Conservation (phyloP, 768 basidiomycete species). For the Boletus huronensis region DNA sequence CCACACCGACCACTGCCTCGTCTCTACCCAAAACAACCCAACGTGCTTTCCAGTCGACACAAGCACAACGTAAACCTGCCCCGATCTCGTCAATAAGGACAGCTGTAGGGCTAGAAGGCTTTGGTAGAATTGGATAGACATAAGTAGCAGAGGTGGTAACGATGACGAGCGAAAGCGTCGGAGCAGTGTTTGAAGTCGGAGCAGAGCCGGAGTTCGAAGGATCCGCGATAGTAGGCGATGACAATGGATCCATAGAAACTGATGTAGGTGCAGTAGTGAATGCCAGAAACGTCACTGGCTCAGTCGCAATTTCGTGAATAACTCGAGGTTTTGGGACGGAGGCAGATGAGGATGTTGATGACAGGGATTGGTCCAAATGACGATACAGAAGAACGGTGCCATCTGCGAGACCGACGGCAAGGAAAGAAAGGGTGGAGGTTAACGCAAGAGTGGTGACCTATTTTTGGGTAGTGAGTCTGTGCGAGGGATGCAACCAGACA, state of each 20-base stretch:
- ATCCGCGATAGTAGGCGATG: constrained; percentile 12
- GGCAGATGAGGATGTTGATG: constrained; percentile 58
- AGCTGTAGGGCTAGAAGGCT: constrained; percentile 62
- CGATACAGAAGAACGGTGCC: constrained; percentile 90
- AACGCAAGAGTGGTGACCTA: constrained; percentile 79
- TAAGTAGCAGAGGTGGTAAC: constrained; percentile 85
- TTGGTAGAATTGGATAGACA: constrained; percentile 69
- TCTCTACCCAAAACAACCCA: constrained; percentile 85
- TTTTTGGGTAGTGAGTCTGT: neutral
- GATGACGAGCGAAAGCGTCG: constrained; percentile 67
- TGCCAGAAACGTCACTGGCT: constrained; percentile 91
- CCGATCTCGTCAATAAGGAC: constrained; percentile 84
- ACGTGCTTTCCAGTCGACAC: constrained; percentile 67
- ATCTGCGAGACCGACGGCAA: constrained; percentile 92
- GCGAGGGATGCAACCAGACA: neutral
- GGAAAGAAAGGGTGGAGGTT: constrained; percentile 72
- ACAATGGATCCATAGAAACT: constrained; percentile 22
- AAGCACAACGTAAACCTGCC: constrained; percentile 77
- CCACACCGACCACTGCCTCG: constrained; percentile 88
- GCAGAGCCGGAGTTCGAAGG: constrained; percentile 13
- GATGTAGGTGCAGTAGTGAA: constrained; percentile 50
- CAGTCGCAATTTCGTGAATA: constrained; percentile 77
- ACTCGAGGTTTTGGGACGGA: constrained; percentile 84
- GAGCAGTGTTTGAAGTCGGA: constrained; percentile 22
- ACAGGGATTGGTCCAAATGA: constrained; percentile 86